These are phyloP conservation scores for Fistulina hepatica DNA, from an alignment of 1,284 basidiomycete species.

Conservation along the genomic window DNA sequence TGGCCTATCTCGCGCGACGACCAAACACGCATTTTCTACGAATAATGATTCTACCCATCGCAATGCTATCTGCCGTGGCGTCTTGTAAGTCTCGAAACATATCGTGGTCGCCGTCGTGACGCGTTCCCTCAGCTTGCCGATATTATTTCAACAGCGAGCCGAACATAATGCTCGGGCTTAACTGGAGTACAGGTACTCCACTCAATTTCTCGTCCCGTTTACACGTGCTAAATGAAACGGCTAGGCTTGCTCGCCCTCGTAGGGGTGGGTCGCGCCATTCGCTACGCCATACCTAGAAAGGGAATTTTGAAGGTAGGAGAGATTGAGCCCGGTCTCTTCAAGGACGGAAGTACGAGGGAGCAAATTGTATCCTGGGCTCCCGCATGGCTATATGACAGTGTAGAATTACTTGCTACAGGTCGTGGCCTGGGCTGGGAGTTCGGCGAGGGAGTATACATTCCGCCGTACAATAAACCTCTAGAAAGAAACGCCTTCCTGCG, in stretches of 20 bases:
- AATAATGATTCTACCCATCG: constrained; percentile 47
- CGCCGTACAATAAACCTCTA: constrained; percentile 36
- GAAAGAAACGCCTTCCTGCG: constrained; percentile 40
- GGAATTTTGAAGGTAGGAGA: too few species aligned
- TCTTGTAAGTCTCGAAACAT: constrained; percentile 43
- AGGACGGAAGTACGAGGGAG: too few species aligned
- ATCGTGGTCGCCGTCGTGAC: neutral
- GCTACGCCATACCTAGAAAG: too few species aligned
- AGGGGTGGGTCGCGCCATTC: too few species aligned
- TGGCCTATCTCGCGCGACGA: constrained; percentile 61
- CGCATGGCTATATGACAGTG: constrained; percentile 41
- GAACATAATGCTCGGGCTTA: constrained; percentile 38
- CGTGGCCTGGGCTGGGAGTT: constrained; percentile 65
- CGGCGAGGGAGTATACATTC: constrained; percentile 44
- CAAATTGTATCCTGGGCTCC: constrained; percentile 21
- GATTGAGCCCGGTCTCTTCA: too few species aligned
- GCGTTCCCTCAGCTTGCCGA: constrained; percentile 13
- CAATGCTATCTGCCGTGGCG: constrained; percentile 37
- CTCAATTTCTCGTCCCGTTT: neutral
- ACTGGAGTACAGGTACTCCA: constrained; percentile 58
- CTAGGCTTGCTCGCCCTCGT: too few species aligned
- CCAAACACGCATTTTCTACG: constrained; percentile 52
- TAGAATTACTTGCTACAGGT: constrained; percentile 42
- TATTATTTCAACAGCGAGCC: neutral
- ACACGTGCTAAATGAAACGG: too few species aligned